Base-by-base conservation (phyloP, 495 filamentous ascomycete species). In the Saxophila tyrrhenica region DNA sequence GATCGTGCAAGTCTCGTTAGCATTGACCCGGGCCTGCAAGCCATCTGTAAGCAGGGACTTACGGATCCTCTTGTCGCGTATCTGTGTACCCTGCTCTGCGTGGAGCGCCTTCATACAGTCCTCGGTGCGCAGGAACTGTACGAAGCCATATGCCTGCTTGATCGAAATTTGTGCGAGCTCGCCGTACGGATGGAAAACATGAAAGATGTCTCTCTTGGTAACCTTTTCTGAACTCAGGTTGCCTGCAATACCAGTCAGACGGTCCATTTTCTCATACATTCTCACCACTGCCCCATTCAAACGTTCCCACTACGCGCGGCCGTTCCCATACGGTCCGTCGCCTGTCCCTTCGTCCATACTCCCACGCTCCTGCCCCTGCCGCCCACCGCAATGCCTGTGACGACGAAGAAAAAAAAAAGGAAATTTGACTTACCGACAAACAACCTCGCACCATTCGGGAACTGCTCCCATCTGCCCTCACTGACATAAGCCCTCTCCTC, bases 141-240 rank as follows among this genome's bases (percentile, higher is more conserved):
- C 89, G 63, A 98, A 98, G 2, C 92, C 92, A 70, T 95, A 98
- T 1, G 89, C 89, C 66, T 90, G 87, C 64, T 97, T 97, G 63
- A 98, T 87, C 1, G 90, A 95, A 39, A 98, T 88, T 66, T 98
- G 92, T 1, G 91, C 91, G 35, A 98, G 72, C 52, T 82, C 84
- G 32, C 92, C 92, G 67, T 89, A 90, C 42, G 78, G 77, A 64
- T 85, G 81, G 62, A 98, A 98, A 16, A 87, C 75, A 56, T 91
- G 84, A 63, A 94, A 97, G 38, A 97, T 77, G 66, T 96, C 91
- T 55, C 86, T 80, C 67, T 98, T 97, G 0, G 90, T 90, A 11
- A 95, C 89, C 65, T 87, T 80, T 63, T 98, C 92, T 22, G 85
- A 90, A 23, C 88, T 89, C 21, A 98, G 75, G 66, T 97, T 98